Conservation (phyloP, 148 eudicot genomes). For the Dianthus caryophyllus region DNA sequence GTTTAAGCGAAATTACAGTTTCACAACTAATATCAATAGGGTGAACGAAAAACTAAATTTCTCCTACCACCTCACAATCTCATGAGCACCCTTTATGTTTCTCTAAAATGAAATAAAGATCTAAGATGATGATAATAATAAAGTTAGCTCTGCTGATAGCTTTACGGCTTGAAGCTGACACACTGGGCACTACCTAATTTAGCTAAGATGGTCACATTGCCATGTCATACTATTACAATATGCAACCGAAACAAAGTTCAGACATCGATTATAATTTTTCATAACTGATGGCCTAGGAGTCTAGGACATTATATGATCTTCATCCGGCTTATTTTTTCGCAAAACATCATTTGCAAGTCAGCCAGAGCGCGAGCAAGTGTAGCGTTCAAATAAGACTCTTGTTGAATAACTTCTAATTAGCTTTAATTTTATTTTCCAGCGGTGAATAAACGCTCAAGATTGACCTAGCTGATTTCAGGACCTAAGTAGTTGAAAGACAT, state of each 20-base stretch:
- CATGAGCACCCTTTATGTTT: neutral
- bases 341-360: neutral
- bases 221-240: neutral
- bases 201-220: conserved; percentile 10
- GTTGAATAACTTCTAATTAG: neutral
- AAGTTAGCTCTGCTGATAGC: neutral
- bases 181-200: neutral
- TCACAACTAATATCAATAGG: too few relatives aligned
- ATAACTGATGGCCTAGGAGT: neutral
- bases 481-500: too few relatives aligned
- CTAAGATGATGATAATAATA: neutral
- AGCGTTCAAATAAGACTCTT: neutral
- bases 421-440: neutral
- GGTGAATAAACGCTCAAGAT: too few relatives aligned
- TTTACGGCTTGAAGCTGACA: conserved; percentile 1
- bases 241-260: too few relatives aligned
- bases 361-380: neutral
- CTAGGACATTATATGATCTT: neutral
- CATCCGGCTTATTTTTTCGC: neutral
- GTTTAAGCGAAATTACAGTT: too few relatives aligned
- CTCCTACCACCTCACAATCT: neutral
- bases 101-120: neutral
- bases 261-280: neutral
- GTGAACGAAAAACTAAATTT: neutral
- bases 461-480: too few relatives aligned